Conservation (phyloP, 75 land plant species). For the Cupressus sempervirens region DNA sequence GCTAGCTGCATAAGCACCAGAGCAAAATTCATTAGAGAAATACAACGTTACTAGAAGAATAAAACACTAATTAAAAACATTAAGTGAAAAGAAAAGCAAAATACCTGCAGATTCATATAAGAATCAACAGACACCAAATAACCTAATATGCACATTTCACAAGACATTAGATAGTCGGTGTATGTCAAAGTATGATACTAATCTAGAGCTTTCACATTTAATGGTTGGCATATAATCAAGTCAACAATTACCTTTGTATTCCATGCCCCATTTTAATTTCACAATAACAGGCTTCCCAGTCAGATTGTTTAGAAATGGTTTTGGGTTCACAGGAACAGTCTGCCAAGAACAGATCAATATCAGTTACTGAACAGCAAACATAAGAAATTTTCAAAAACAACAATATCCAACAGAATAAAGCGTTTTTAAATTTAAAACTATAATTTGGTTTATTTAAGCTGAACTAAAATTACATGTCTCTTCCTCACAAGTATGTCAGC, state of each 20-base stretch:
- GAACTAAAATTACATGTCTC: too few relatives aligned
- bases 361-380: not conserved
- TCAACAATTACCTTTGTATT: constrained; percentile 76
- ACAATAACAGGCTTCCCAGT: constrained; percentile 97
- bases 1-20: constrained; percentile 57
- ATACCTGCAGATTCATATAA: constrained; percentile 96
- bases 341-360: constrained; percentile 17
- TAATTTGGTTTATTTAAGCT: too few relatives aligned
- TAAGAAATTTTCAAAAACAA: not conserved
- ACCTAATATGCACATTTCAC: constrained; percentile 36
- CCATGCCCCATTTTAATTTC: constrained; percentile 99
- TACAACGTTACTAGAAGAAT: constrained; percentile 7
- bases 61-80: constrained; percentile 2
- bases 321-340: constrained; percentile 95
- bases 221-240: not conserved
- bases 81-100: constrained; percentile 4
- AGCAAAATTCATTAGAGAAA: not conserved
- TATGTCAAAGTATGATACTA: not conserved
- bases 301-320: constrained; percentile 89
- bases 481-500: too few relatives aligned
- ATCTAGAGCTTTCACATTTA: not conserved
- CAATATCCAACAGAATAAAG: too few relatives aligned
- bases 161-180: not conserved
- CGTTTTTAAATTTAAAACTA: too few relatives aligned
- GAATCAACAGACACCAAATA: constrained; percentile 94